phyloP scores from a whole-genome alignment of 768 basidiomycete species.

The Guyanaporus albipodus region DNA sequence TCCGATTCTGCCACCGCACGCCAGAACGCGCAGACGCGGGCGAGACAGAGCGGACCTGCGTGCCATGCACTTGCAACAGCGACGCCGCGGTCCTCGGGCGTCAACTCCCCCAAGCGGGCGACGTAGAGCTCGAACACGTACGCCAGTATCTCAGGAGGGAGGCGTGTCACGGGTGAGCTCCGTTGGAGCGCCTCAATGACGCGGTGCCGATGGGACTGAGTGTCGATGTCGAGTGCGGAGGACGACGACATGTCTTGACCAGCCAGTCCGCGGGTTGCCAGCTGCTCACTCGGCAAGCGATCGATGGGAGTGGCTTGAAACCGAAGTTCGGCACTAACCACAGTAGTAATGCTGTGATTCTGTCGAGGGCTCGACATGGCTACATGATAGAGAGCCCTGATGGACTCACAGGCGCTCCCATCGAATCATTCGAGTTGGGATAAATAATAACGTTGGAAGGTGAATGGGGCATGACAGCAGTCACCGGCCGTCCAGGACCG shows the following conservation, averaged over 20 bases:
- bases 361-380: background rate
- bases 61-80: too few species aligned
- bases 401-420: background rate
- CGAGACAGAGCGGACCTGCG: slow-evolving; percentile 14
- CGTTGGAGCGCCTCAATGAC: too few species aligned
- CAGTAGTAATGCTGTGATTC: too few species aligned
- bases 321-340: background rate
- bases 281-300: background rate
- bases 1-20: slow-evolving; percentile 7
- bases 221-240: too few species aligned
- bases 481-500: background rate
- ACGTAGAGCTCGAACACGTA: slow-evolving; percentile 12
- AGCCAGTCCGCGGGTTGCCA: too few species aligned
- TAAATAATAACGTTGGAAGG: background rate
- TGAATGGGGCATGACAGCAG: background rate
- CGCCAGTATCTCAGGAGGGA: slow-evolving; percentile 35
- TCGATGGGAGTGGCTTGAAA: background rate
- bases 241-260: too few species aligned
- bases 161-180: slow-evolving; percentile 3
- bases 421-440: background rate
- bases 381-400: background rate
- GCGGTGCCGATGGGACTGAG: too few species aligned
- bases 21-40: slow-evolving; percentile 22
- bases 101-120: background rate
- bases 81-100: background rate